Conservation (phyloP, 805 yeast genomes). For the Ogataea ganodermae region DNA sequence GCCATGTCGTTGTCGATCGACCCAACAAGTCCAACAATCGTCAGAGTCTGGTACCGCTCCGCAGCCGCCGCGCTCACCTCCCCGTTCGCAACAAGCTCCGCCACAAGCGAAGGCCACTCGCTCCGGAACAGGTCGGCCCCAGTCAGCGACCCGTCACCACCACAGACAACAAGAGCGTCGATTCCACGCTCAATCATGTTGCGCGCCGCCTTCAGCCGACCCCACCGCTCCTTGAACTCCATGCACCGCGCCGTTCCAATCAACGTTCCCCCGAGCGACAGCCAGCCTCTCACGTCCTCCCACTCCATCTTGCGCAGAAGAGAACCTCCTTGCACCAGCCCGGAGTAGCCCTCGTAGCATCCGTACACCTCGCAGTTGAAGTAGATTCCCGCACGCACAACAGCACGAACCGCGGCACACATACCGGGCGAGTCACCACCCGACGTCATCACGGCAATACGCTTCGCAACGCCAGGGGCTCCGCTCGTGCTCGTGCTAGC, state of each 20-base stretch:
- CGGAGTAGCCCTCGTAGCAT: constrained; percentile 92
- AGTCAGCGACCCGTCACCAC: constrained; percentile 98
- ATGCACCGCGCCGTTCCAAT: constrained; percentile 95
- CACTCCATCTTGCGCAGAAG: constrained; percentile 77
- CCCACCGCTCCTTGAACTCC: constrained; percentile 82
- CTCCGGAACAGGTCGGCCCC: constrained; percentile 94
- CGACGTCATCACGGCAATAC: constrained; percentile 93
- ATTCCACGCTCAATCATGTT: constrained; percentile 86
- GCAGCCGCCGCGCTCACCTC: constrained; percentile 60
- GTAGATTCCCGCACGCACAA: constrained; percentile 87
- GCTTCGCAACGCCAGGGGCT: constrained; percentile 18
- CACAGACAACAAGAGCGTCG: constrained; percentile 93
- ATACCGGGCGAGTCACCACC: constrained; percentile 99
- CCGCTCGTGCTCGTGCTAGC: background rate
- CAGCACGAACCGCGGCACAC: constrained; percentile 96
- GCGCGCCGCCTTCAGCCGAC: constrained; percentile 80
- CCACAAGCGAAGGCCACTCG: constrained; percentile 90
- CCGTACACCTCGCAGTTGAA: constrained; percentile 90
- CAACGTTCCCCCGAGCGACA: constrained; percentile 89
- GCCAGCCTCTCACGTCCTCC: constrained; percentile 95
- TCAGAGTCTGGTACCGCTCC: constrained; percentile 66
- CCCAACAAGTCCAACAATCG: constrained; percentile 93
- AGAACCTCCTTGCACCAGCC: constrained; percentile 83
- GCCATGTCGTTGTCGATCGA: constrained; percentile 99
- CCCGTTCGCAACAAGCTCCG: constrained; percentile 62